Evolutionary conservation across 2,329 filamentous ascomycete species (phyloP), one percentile per base, ranked within the genome.

Genomic region (Nigrospora sphaerica): DNA sequence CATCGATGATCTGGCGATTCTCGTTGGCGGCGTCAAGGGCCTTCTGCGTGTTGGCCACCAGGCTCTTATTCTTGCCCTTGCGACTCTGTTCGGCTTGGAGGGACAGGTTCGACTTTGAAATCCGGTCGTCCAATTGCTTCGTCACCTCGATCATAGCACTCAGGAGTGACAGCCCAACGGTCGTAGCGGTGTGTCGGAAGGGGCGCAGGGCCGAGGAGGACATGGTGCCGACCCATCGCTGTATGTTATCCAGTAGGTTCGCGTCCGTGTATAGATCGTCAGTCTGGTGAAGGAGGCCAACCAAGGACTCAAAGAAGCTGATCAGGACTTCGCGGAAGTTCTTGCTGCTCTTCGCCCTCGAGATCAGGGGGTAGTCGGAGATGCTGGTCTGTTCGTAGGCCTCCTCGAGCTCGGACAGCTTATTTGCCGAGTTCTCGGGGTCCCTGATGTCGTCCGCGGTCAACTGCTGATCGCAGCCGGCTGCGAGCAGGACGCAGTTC

Each of bases 141-240:
- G 86, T 86, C 32, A 92, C 75, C 40, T 80, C 75, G 52, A 89
- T 91, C 23, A 97, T 72, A 1, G 87, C 81, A 32, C 81, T 88
- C 46, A 88, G 85, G 53, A 95, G 85, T 14, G 88, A 78, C 32
- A 97, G 71, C 1, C 88, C 85, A 19, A 92, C 84, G 0, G 93
- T 84, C 2, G 92, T 95, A 1, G 91, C 87, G 0, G 93, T 98
- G 66, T 98, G 93, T 53, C 93, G 81, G 67, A 98, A 96, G 2
- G 93, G 90, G 46, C 93, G 83, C 51, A 92, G 83, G 4, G 82
- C 78, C 0, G 90, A 91, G 4, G 89, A 93, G 3, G 92, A 93
- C 85, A 98, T 88, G 49, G 88, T 86, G 35, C 84, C 85, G 49
- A 96, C 75, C 93, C 93, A 98, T 48, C 88, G 77, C 55, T 90